Conservation (phyloP, 306 rosid genomes). For the Calophaca sinica region DNA sequence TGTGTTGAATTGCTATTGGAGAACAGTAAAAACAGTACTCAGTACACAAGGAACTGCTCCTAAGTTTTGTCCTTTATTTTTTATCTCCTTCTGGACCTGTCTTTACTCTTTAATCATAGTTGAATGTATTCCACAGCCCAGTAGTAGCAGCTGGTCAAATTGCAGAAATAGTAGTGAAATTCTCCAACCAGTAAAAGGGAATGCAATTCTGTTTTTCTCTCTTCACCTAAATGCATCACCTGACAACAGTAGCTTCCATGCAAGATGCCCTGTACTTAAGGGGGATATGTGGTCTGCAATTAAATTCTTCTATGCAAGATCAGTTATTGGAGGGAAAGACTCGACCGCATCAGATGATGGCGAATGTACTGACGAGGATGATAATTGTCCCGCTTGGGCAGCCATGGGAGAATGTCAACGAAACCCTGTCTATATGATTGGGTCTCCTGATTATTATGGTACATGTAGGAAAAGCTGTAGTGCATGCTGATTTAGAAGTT, state of each 20-base stretch:
- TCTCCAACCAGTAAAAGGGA: constrained; percentile 75
- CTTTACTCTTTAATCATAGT: constrained; percentile 14
- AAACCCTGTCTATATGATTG: constrained; percentile 87
- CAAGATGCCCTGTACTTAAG: constrained; percentile 76
- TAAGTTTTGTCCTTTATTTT: background rate
- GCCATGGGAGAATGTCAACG: constrained; percentile 77
- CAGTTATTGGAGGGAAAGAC: constrained; percentile 44
- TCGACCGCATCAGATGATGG: constrained; percentile 46
- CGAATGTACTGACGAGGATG: constrained; percentile 73
- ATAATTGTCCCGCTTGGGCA: constrained; percentile 74
- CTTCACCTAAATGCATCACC: constrained; percentile 60
- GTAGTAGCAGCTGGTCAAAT: constrained; percentile 54
- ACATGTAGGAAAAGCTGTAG: constrained; percentile 89
- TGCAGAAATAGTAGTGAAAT: constrained; percentile 53
- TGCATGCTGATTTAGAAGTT: constrained; percentile 58
- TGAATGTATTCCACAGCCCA: constrained; percentile 55
- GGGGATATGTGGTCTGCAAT: constrained; percentile 78
- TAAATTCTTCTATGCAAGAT: constrained; percentile 64
- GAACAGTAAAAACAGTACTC: too few species aligned
- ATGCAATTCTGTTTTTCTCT: constrained; percentile 79
- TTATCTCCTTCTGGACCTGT: constrained; percentile 7
- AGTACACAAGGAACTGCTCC: too few species aligned
- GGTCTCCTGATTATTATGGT: constrained; percentile 90
- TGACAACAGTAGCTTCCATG: constrained; percentile 69
- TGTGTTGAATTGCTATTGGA: too few species aligned